These are phyloP conservation scores for Populus euphratica DNA, from an alignment of 345 rosid genomes.

Conservation along the genomic window DNA sequence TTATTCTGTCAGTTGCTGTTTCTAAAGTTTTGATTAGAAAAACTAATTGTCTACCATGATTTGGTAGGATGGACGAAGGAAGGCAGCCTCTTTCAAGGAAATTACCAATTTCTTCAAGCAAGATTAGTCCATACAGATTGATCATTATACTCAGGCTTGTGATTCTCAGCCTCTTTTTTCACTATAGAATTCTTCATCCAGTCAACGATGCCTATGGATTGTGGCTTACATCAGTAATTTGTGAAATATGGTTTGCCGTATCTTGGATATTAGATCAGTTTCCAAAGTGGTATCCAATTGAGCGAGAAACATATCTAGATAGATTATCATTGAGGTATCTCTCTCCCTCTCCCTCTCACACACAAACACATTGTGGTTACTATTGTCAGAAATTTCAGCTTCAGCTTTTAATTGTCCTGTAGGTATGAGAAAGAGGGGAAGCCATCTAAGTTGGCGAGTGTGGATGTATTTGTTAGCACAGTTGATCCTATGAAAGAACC, in stretches of 20 bases:
- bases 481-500: constrained; percentile 95
- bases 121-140: constrained; percentile 78
- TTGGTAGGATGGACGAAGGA: constrained; percentile 88
- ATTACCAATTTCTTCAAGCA: constrained; percentile 73
- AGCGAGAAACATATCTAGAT: constrained; percentile 85
- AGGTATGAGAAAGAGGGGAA: constrained; percentile 84
- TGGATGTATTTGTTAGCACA: constrained; percentile 83
- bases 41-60: constrained; percentile 5
- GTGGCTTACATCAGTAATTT: constrained; percentile 81
- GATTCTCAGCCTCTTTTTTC: constrained; percentile 77
- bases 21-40: neutral
- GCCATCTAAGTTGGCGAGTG: constrained; percentile 58
- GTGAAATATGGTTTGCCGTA: constrained; percentile 91
- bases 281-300: constrained; percentile 80
- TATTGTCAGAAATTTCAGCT: neutral
- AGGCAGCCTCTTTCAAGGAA: constrained; percentile 94
- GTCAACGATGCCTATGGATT: constrained; percentile 70
- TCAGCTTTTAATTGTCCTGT: neutral
- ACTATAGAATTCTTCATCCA: constrained; percentile 82
- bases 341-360: neutral
- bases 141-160: constrained; percentile 64
- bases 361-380: neutral
- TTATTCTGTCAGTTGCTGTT: neutral
- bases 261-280: constrained; percentile 98
- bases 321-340: constrained; percentile 59